Evolutionary conservation across 768 basidiomycete species (phyloP).

Genomic region (Boletus fagicola): DNA sequence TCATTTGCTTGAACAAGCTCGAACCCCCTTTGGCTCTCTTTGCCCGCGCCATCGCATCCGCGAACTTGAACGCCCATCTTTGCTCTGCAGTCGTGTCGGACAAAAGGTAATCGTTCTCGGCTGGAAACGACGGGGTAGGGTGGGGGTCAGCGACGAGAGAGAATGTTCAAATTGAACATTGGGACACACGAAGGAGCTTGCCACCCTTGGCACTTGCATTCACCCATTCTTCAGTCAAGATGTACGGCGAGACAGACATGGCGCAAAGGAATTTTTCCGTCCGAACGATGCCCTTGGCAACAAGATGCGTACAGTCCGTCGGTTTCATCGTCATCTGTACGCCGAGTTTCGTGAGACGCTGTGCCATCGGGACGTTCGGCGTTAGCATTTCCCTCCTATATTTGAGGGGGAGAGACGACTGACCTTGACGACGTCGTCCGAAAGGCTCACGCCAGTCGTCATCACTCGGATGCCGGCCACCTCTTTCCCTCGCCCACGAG

Average conservation of each 20-base stretch:
- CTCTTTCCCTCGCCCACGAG: constrained; percentile 4
- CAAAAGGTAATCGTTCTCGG: constrained; percentile 58
- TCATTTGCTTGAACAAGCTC: constrained; percentile 59
- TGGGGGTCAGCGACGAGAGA: neutral
- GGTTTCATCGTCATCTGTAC: constrained; percentile 60
- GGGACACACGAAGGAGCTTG: constrained; percentile 59
- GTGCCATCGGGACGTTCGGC: neutral
- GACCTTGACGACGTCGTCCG: constrained; percentile 60
- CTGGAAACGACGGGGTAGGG: constrained; percentile 36
- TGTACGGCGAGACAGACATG: constrained; percentile 56
- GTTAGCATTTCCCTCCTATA: neutral
- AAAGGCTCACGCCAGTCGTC: constrained; percentile 64
- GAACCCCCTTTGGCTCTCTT: constrained; percentile 41
- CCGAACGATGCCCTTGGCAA: constrained; percentile 65
- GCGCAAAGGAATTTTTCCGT: constrained; percentile 90
- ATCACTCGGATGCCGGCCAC: constrained; percentile 45
- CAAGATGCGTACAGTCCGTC: constrained; percentile 74
- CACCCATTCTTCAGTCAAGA: constrained; percentile 72
- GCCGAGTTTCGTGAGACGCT: constrained; percentile 67
- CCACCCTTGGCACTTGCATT: constrained; percentile 53
- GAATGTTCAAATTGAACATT: neutral
- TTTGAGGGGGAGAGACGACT: constrained; percentile 6
- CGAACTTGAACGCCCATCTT: constrained; percentile 65
- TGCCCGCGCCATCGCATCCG: constrained; percentile 58
- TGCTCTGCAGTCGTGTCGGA: constrained; percentile 60